A percentile compares a stretch with the other conserved stretches of the same genome.
Evolutionary conservation across 345 rosid species (phyloP).

Genomic region (Eucalyptus pauciflora): DNA sequence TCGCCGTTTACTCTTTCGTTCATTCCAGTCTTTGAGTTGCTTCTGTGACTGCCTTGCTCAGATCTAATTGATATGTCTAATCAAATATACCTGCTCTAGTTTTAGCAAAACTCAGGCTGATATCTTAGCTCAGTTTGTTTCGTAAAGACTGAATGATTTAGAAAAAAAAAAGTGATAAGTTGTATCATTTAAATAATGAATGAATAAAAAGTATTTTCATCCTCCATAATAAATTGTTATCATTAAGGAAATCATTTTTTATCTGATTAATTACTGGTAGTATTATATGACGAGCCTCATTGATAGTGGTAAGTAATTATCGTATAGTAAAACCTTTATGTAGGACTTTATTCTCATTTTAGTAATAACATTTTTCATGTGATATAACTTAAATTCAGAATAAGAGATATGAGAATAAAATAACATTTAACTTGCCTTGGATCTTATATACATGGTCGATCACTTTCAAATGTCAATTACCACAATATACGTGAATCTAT

Average conservation of each 20-base stretch:
- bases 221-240: neutral
- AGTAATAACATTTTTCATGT: no score
- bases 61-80: neutral
- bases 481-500: no score
- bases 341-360: neutral
- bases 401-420: neutral
- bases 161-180: neutral
- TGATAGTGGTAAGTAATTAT: neutral
- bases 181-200: neutral
- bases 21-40: neutral
- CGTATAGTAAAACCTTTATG: neutral
- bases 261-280: neutral
- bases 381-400: neutral
- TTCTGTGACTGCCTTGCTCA: accelerated
- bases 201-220: neutral
- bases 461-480: no score
- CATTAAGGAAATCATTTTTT: neutral
- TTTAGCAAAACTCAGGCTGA: no score
- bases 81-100: accelerated
- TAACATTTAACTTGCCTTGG: neutral
- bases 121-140: neutral
- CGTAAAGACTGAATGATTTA: accelerated
- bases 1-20: neutral
- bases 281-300: neutral
- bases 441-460: neutral